Evolutionary conservation across 2,329 filamentous ascomycete species (phyloP), one percentile per base, ranked within the genome.

Genomic region (Monosporascus sp.): DNA sequence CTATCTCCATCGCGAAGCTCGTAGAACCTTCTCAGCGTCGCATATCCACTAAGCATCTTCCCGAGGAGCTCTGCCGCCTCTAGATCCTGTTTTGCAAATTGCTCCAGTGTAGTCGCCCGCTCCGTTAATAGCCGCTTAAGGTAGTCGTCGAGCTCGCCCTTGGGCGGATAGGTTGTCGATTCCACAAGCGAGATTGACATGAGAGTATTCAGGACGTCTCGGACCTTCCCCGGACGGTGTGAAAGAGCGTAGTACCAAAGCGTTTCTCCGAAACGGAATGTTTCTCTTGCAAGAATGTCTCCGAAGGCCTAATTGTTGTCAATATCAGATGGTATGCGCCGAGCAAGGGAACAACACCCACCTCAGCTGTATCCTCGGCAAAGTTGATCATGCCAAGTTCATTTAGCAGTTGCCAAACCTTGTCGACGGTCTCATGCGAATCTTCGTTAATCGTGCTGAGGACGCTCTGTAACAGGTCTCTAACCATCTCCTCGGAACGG

Each of bases 191-290:
- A 96, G 68, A 91, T 88, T 2, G 91, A 91, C 61, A 91, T 93
- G 50, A 97, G 83, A 3, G 94, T 82, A 66, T 95, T 90, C 44
- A 96, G 80, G 20, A 96, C 88, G 58, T 91, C 86, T 64, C 90
- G 90, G 50, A 97, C 86, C 70, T 93, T 95, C 58, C 81, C 78
- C 2, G 84, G 76, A 26, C 86, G 84, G 65, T 95, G 91, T 3
- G 91, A 89, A 14, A 95, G 83, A 24, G 93, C 88, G 68, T 94
- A 97, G 75, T 95, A 97, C 73, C 94, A 86, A 20, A 97, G 79
- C 1, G 91, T 90, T 59, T 93, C 85, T 51, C 93, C 93, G 61
- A 93, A 97, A 52, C 87, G 83, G 62, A 90, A 83, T 1, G 88
- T 87, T 43, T 84, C 82, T 55, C 85, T 80, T 11, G 86, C 83